Evolutionary conservation across 2,329 filamentous ascomycete species (phyloP).

Genomic region (Boeremia lycopersici): DNA sequence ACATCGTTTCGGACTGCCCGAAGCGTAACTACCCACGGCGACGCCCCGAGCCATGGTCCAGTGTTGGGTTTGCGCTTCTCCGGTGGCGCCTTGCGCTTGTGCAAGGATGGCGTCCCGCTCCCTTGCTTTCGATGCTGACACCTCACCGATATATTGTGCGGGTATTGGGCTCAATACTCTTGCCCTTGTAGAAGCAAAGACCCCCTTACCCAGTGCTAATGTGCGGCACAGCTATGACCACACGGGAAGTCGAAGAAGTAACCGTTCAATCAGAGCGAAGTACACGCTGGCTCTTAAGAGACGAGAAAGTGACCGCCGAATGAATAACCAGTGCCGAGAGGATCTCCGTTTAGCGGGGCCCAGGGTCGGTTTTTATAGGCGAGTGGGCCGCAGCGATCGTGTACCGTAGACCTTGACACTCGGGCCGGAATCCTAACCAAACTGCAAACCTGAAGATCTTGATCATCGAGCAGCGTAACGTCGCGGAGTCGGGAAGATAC

Average conservation of each 20-base stretch:
- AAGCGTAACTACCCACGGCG: background rate
- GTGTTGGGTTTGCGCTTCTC: background rate
- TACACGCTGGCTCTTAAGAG: background rate
- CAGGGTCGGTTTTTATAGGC: background rate
- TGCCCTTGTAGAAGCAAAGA: background rate
- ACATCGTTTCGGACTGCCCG: slow-evolving; percentile 6
- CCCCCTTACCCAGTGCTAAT: background rate
- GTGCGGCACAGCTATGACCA: background rate
- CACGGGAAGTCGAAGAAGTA: background rate
- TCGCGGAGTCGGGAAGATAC: slow-evolving; percentile 9
- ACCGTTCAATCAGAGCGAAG: slow-evolving; percentile 13
- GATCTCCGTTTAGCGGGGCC: slow-evolving; percentile 4
- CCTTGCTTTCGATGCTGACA: slow-evolving; percentile 1
- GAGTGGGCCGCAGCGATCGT: background rate
- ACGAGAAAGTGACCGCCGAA: slow-evolving; percentile 15
- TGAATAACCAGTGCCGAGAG: slow-evolving; percentile 1
- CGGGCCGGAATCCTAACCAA: slow-evolving; percentile 6
- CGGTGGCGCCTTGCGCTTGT: background rate
- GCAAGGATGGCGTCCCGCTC: background rate
- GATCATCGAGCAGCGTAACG: background rate
- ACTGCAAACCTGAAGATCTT: background rate
- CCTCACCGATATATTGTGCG: too few species aligned
- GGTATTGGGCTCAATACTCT: background rate
- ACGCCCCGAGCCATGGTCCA: background rate
- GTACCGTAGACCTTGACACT: background rate